Evolutionary conservation across 148 eudicot genomes (phyloP).

Genomic region (Oxyria digyna): DNA sequence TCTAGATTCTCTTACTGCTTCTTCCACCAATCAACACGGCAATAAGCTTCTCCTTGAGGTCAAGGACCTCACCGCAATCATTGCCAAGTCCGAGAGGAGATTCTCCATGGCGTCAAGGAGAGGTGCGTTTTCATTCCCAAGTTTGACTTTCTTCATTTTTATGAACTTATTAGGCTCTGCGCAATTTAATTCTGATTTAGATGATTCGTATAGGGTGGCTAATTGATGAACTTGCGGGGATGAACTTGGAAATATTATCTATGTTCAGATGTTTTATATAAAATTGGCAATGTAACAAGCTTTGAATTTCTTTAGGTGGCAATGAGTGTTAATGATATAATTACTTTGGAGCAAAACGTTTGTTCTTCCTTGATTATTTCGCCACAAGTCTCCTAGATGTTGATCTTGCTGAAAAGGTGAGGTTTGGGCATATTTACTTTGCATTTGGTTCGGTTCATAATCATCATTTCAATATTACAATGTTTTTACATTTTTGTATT

Average conservation of each 20-base stretch:
- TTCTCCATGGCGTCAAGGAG: no score
- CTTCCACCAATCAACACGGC: no score
- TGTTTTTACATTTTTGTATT: constrained; percentile 3
- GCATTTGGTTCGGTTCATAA: neutral
- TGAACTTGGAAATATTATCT: neutral
- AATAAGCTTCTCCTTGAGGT: no score
- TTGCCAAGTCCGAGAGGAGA: no score
- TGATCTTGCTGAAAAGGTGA: constrained; percentile 87
- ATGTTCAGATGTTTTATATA: neutral
- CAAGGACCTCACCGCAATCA: no score
- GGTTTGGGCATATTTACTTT: neutral
- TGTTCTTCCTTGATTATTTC: constrained; percentile 89
- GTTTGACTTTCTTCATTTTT: no score
- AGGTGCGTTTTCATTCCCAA: no score
- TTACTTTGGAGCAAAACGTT: constrained; percentile 90
- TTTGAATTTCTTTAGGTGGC: constrained; percentile 49
- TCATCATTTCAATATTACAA: neutral
- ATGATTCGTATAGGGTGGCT: no score
- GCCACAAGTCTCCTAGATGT: constrained; percentile 95
- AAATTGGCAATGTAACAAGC: neutral
- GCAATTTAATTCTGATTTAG: no score
- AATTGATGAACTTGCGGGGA: no score
- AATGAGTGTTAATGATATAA: constrained; percentile 93
- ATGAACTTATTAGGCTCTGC: no score
- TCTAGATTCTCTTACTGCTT: no score